phyloP scores from a whole-genome alignment of 2,329 filamentous ascomycete species.

The Mycosphaerella sp. region DNA sequence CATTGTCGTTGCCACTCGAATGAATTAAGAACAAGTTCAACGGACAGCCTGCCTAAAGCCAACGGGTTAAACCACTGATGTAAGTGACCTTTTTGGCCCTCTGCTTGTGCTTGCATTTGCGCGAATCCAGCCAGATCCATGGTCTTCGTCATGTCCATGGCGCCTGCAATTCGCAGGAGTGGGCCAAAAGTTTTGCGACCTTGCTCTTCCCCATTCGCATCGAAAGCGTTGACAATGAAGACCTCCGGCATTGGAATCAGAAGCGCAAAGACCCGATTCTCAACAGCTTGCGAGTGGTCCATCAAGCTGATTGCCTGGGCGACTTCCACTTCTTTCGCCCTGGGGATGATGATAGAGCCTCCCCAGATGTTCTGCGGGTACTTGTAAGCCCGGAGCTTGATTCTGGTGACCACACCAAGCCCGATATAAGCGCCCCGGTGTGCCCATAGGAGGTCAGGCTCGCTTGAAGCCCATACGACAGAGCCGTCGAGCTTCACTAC shows the following conservation, averaged over 20 bases:
- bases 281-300: neutral
- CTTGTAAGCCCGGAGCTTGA: conserved; percentile 3
- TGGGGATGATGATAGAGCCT: conserved; percentile 3
- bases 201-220: conserved; percentile 1
- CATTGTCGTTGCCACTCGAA: conserved; percentile 3
- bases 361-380: conserved; percentile 7
- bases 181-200: conserved; percentile 3
- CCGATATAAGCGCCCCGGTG: neutral
- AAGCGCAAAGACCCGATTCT: neutral
- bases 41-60: neutral
- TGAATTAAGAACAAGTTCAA: neutral
- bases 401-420: conserved; percentile 2
- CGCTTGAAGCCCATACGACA: conserved; percentile 2
- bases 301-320: neutral
- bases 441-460: conserved; percentile 6
- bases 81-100: neutral
- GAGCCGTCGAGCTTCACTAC: conserved; percentile 9
- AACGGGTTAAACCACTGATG: conserved; percentile 1
- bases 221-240: conserved; percentile 2
- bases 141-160: neutral
- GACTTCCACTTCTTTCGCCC: neutral
- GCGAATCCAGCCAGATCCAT: conserved; percentile 3
- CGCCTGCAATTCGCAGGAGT: neutral
- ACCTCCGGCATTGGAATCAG: conserved; percentile 1
- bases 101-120: conserved; percentile 1